Conservation (phyloP, 495 filamentous ascomycete genomes). For the Oleoguttula mirabilis region DNA sequence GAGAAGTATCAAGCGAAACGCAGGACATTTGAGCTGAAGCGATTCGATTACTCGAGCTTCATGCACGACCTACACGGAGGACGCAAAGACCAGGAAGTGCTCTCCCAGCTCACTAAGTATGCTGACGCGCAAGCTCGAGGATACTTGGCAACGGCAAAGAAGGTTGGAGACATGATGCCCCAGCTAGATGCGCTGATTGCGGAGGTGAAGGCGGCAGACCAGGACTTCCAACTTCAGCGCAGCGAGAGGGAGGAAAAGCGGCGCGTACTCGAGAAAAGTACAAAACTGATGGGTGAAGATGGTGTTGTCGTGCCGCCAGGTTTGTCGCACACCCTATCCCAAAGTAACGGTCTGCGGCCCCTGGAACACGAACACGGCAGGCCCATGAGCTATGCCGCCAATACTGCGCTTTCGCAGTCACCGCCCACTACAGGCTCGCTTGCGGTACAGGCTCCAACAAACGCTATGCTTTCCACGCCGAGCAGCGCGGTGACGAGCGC, state of each 20-base stretch:
- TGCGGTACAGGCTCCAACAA: constrained; percentile 8
- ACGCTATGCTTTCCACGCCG: constrained; percentile 6
- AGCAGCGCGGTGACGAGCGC: background rate
- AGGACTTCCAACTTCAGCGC: constrained; percentile 87
- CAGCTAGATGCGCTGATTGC: constrained; percentile 83
- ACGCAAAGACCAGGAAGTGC: constrained; percentile 91
- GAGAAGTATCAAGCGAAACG: constrained; percentile 92
- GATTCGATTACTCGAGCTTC: constrained; percentile 97
- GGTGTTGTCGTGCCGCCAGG: constrained; percentile 8
- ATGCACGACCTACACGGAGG: constrained; percentile 98
- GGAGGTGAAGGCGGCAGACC: constrained; percentile 84
- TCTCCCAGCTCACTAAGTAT: constrained; percentile 91
- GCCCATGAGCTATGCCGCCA: constrained; percentile 1
- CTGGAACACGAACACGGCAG: constrained; percentile 7
- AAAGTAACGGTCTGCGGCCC: constrained; percentile 3
- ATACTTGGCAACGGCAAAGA: constrained; percentile 72
- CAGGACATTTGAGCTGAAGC: constrained; percentile 86
- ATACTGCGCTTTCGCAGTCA: constrained; percentile 9
- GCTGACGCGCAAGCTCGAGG: constrained; percentile 79
- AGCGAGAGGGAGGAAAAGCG: constrained; percentile 91
- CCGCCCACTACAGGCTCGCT: constrained; percentile 10
- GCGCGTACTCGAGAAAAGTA: constrained; percentile 76
- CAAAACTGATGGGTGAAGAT: constrained; percentile 36
- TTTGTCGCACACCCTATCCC: constrained; percentile 3
- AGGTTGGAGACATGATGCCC: constrained; percentile 75